Conservation (phyloP, 192 early-diverging fungal genomes). For the Phlyctochytrium planicorne region DNA sequence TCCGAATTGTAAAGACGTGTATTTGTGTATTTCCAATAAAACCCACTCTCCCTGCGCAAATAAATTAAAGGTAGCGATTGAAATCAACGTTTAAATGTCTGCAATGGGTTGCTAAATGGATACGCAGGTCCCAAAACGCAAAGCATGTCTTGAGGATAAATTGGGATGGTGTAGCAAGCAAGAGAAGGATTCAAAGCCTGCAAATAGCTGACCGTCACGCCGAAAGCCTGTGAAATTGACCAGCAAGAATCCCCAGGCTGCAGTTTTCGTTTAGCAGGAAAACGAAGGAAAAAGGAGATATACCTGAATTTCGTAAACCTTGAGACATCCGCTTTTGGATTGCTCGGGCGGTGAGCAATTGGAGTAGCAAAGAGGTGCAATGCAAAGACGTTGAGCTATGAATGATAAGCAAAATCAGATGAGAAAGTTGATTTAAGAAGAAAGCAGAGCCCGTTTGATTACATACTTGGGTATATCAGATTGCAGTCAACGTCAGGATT, state of each 20-base stretch:
- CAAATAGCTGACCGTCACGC: neutral
- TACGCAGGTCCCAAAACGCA: constrained; percentile 6
- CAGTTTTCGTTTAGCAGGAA: neutral
- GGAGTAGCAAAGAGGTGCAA: neutral
- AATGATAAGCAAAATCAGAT: no score
- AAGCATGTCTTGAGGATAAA: constrained; percentile 6
- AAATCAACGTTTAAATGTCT: neutral
- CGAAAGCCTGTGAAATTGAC: neutral
- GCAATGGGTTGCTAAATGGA: neutral
- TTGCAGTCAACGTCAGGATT: constrained; percentile 6
- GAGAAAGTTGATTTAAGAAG: neutral
- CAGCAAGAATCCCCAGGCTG: constrained; percentile 5
- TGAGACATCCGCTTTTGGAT: neutral
- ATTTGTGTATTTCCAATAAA: neutral
- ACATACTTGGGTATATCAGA: constrained; percentile 1
- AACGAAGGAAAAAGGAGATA: neutral
- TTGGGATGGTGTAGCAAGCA: neutral
- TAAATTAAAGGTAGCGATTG: no score
- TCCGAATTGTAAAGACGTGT: neutral
- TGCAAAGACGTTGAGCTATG: neutral
- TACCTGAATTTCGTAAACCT: constrained; percentile 2
- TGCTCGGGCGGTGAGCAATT: neutral
- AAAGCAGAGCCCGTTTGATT: no score
- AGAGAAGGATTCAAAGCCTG: neutral
- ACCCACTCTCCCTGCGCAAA: neutral